Percentiles rank a stretch among this genome's conserved stretches.
These are phyloP conservation scores for Saitozyma podzolica DNA, from an alignment of 768 basidiomycete genomes.

Conservation along the genomic window DNA sequence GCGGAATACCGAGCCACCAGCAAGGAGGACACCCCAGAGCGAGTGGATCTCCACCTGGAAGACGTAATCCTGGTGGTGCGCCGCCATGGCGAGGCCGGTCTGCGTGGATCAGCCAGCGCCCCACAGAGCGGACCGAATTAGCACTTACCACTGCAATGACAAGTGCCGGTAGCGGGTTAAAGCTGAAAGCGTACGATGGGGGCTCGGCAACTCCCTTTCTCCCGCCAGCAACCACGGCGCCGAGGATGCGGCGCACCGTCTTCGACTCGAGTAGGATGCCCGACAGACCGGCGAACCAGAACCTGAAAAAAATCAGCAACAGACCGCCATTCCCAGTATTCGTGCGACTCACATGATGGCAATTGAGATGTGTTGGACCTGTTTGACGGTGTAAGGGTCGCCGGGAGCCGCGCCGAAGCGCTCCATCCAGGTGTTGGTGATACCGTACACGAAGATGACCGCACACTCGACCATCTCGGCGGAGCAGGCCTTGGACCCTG, in stretches of 20 bases:
- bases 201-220: constrained; percentile 60
- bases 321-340: constrained; percentile 48
- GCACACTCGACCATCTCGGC: constrained; percentile 54
- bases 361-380: constrained; percentile 91
- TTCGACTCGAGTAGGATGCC: constrained; percentile 88
- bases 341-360: constrained; percentile 59
- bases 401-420: constrained; percentile 79
- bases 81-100: constrained; percentile 90
- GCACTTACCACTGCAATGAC: constrained; percentile 70
- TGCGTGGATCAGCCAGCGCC: constrained; percentile 4
- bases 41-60: constrained; percentile 91
- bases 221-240: constrained; percentile 57
- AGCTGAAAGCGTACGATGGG: constrained; percentile 70
- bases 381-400: constrained; percentile 82
- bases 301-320: constrained; percentile 60
- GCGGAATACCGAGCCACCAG: constrained; percentile 73
- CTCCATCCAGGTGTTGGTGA: constrained; percentile 96
- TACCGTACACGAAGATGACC: constrained; percentile 79
- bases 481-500: constrained; percentile 21
- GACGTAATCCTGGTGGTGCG: constrained; percentile 84
- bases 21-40: constrained; percentile 86
- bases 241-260: constrained; percentile 70
- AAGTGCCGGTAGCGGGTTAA: constrained; percentile 90
- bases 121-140: background rate
- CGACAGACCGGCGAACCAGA: constrained; percentile 86